Evolutionary conservation across 2,329 filamentous ascomycete species (phyloP).

Genomic region (Aureobasidium sp.): DNA sequence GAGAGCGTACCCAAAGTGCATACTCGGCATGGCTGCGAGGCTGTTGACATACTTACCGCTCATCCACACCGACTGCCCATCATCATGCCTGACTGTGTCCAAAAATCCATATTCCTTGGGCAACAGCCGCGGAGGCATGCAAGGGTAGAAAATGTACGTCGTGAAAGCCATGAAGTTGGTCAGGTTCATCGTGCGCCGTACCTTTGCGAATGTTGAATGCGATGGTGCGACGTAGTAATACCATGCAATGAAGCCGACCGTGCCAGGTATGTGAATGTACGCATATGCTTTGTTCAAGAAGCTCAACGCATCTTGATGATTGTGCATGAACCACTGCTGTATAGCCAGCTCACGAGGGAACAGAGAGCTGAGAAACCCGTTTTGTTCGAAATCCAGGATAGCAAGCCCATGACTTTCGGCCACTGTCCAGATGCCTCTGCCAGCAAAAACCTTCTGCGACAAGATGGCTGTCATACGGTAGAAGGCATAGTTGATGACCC

Average conservation of each 20-base stretch:
- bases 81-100: constrained; percentile 42
- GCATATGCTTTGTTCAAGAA: constrained; percentile 54
- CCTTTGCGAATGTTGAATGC: constrained; percentile 38
- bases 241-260: constrained; percentile 56
- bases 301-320: constrained; percentile 47
- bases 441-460: constrained; percentile 46
- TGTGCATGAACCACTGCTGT: constrained; percentile 51
- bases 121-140: constrained; percentile 46
- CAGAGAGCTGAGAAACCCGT: constrained; percentile 43
- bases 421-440: constrained; percentile 48
- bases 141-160: constrained; percentile 47
- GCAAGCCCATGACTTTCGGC: constrained; percentile 50
- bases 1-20: constrained; percentile 52
- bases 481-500: constrained; percentile 58
- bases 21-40: constrained; percentile 42
- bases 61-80: constrained; percentile 42
- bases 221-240: constrained; percentile 55
- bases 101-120: constrained; percentile 40
- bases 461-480: constrained; percentile 54
- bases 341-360: constrained; percentile 49
- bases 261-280: constrained; percentile 54
- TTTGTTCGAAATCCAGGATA: constrained; percentile 50
- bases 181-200: constrained; percentile 42
- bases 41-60: constrained; percentile 40
- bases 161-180: constrained; percentile 49